Evolutionary conservation across 257 asterid species (phyloP).

Genomic region (Jacaranda mimosifolia): DNA sequence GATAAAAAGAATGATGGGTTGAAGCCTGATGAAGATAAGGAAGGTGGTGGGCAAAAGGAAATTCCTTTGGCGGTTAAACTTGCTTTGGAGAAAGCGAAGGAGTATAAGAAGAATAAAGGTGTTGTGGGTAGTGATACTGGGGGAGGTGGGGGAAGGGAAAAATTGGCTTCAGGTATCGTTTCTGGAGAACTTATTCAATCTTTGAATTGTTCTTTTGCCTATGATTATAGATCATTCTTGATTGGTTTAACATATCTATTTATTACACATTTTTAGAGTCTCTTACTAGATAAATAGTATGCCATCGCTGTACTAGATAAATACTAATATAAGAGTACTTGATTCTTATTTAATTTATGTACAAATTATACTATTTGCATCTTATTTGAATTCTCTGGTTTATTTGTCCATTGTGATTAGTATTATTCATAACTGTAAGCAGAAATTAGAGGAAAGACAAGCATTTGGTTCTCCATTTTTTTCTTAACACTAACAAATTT

Average conservation of each 20-base stretch:
- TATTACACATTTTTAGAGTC: neutral
- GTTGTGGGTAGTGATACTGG: conserved; percentile 30
- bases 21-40: conserved; percentile 28
- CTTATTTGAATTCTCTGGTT: neutral
- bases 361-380: neutral
- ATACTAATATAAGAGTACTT: neutral
- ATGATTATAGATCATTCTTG: conserved; percentile 3
- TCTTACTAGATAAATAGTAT: too few relatives aligned
- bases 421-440: conserved; percentile 6
- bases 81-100: conserved; percentile 67
- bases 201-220: neutral
- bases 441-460: conserved; percentile 15
- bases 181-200: neutral
- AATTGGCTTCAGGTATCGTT: conserved; percentile 53
- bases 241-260: neutral
- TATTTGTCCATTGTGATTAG: conserved; percentile 1
- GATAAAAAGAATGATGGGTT: conserved; percentile 20
- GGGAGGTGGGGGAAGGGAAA: conserved; percentile 39
- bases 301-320: neutral
- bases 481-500: conserved; percentile 18
- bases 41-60: conserved; percentile 40
- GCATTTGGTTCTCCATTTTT: neutral
- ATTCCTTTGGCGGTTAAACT: conserved; percentile 51
- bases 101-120: conserved; percentile 58
- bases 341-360: neutral